phyloP scores from a whole-genome alignment of 306 rosid genomes.

The Prunus campanulata region DNA sequence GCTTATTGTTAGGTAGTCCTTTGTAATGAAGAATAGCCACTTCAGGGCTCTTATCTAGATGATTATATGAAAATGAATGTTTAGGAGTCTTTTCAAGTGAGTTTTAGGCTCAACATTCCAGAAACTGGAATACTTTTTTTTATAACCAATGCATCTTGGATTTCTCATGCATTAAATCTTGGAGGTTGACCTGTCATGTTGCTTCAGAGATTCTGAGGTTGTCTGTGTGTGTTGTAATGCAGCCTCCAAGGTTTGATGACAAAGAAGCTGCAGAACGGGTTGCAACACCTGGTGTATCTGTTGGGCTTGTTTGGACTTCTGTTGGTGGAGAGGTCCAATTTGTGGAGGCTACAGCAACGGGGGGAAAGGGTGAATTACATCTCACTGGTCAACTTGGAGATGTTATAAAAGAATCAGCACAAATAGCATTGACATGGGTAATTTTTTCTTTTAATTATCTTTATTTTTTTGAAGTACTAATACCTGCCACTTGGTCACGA shows the following conservation, averaged over 20 bases:
- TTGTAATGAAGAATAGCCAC: no score
- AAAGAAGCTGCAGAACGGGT: slow-evolving; percentile 89
- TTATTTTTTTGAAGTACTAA: slow-evolving; percentile 16
- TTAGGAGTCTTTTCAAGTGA: background rate
- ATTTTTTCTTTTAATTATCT: slow-evolving; percentile 15
- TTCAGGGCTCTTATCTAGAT: no score
- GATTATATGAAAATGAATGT: background rate
- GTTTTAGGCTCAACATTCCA: background rate
- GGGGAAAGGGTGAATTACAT: slow-evolving; percentile 90
- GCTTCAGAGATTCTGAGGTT: background rate
- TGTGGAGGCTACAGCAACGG: slow-evolving; percentile 93
- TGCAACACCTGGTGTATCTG: slow-evolving; percentile 75
- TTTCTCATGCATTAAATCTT: slow-evolving; percentile 3
- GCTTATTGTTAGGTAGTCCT: no score
- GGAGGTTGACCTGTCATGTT: background rate
- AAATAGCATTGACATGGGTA: slow-evolving; percentile 99
- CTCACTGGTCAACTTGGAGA: slow-evolving; percentile 99
- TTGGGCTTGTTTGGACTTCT: slow-evolving; percentile 96
- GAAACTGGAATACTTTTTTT: background rate
- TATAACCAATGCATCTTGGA: background rate
- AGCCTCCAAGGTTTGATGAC: slow-evolving; percentile 95
- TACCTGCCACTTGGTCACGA: background rate
- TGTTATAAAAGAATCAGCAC: slow-evolving; percentile 97
- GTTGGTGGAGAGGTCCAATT: slow-evolving; percentile 99
- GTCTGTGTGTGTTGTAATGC: slow-evolving; percentile 27